Percentiles rank a stretch among this genome's conserved stretches.
Conservation (phyloP, 176 grass and related monocot species). For the Triticum monococcum region DNA sequence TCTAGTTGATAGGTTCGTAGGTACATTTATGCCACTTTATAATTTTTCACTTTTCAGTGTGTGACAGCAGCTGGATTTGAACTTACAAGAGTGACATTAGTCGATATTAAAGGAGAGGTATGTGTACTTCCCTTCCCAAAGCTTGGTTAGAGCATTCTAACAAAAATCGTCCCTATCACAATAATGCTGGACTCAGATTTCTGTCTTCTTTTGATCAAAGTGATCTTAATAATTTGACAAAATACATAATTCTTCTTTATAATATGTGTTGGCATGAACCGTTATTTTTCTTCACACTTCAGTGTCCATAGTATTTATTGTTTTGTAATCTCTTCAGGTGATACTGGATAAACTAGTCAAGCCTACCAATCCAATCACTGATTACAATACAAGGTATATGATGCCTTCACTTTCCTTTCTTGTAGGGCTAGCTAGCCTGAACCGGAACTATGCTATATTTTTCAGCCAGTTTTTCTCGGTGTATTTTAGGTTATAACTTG, state of each 20-base stretch:
- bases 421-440: not conserved
- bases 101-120: constrained; percentile 93
- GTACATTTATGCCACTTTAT: constrained; percentile 16
- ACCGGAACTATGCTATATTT: not conserved
- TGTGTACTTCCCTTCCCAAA: not conserved
- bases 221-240: not conserved
- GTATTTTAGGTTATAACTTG: not conserved
- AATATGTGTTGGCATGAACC: constrained; percentile 5
- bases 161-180: not conserved
- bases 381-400: constrained; percentile 95
- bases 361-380: constrained; percentile 74
- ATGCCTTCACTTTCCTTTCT: constrained; percentile 8
- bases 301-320: not conserved
- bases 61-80: constrained; percentile 86
- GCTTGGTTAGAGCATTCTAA: not conserved
- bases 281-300: constrained; percentile 22
- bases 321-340: constrained; percentile 58
- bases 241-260: constrained; percentile 7
- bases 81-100: constrained; percentile 91
- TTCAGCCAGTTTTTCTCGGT: not conserved
- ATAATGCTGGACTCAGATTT: not conserved
- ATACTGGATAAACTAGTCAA: constrained; percentile 93
- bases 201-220: not conserved
- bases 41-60: constrained; percentile 57
- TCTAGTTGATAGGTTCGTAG: constrained; percentile 13